These are phyloP conservation scores for Saccharata proteae DNA, from an alignment of 2,329 filamentous ascomycete genomes.

Conservation along the genomic window DNA sequence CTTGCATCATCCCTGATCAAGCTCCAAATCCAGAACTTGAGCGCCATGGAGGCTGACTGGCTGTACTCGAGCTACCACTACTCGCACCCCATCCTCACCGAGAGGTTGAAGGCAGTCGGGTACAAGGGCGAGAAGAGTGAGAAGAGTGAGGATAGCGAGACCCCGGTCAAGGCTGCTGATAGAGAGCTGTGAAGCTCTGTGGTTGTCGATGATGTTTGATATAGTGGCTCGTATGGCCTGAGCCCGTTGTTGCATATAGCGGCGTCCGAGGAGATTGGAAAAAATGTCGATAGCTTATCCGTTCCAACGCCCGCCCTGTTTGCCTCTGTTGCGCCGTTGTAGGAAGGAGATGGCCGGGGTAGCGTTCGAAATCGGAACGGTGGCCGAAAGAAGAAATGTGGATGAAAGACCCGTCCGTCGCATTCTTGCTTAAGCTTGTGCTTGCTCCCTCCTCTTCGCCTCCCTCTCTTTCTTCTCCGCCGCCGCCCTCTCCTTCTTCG, in stretches of 20 bases:
- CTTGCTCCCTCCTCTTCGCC: constrained; percentile 17
- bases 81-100: constrained; percentile 90
- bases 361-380: no score
- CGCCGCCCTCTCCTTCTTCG: constrained; percentile 42
- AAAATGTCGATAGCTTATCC: no score
- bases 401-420: no score
- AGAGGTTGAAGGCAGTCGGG: constrained; percentile 79
- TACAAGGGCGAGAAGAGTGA: constrained; percentile 61
- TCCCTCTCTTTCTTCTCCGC: constrained; percentile 29
- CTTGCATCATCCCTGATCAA: constrained; percentile 85
- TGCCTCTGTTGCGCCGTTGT: no score
- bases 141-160: constrained; percentile 42
- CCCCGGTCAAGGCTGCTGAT: constrained; percentile 58
- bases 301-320: no score
- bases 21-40: constrained; percentile 95
- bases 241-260: no score
- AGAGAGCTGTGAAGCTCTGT: constrained; percentile 51
- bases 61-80: constrained; percentile 98
- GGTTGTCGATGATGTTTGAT: neutral
- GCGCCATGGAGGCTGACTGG: constrained; percentile 97
- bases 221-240: no score
- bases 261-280: no score
- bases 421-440: constrained; percentile 4
- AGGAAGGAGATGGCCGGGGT: no score
- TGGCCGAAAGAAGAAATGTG: no score